These are phyloP conservation scores for Suillus bovinus DNA, from an alignment of 768 basidiomycete species.

Conservation along the genomic window DNA sequence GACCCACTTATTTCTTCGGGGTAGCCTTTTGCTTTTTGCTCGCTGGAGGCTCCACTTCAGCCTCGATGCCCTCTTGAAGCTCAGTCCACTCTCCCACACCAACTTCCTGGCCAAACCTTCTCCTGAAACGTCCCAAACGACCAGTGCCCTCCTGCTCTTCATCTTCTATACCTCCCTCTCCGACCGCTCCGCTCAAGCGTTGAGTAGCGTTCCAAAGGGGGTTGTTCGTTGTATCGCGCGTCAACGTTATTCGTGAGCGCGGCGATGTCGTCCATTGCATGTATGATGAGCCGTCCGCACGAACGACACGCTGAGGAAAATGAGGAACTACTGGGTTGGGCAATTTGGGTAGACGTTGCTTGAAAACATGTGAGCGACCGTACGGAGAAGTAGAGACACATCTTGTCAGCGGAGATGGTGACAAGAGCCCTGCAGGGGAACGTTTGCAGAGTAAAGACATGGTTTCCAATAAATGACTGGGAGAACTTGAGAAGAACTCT, in stretches of 20 bases:
- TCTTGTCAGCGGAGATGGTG: background rate
- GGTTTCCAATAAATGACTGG: background rate
- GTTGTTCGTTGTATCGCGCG: slow-evolving; percentile 87
- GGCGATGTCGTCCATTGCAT: slow-evolving; percentile 90
- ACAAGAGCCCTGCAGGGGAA: background rate
- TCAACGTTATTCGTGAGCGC: slow-evolving; percentile 69
- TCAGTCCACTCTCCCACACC: slow-evolving; percentile 33
- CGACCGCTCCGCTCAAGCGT: slow-evolving; percentile 46
- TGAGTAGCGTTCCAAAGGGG: slow-evolving; percentile 80
- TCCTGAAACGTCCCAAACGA: slow-evolving; percentile 77
- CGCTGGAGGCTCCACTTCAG: slow-evolving; percentile 29
- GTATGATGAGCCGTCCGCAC: slow-evolving; percentile 88
- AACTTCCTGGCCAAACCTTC: slow-evolving; percentile 61
- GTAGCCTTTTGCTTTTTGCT: slow-evolving; percentile 8
- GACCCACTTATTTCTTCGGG: slow-evolving; percentile 7
- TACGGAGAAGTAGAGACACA: slow-evolving; percentile 69
- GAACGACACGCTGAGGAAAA: slow-evolving; percentile 82
- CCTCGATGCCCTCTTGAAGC: slow-evolving; percentile 27
- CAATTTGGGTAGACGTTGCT: slow-evolving; percentile 61
- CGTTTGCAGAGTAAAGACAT: slow-evolving; percentile 1
- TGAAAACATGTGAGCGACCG: slow-evolving; percentile 82
- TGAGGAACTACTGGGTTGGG: slow-evolving; percentile 86
- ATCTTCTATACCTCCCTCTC: slow-evolving; percentile 44
- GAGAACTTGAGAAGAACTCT: background rate
- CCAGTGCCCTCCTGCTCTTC: slow-evolving; percentile 76